Base-by-base conservation (phyloP, 2,329 filamentous ascomycete species). In the Didymella arachidicola region DNA sequence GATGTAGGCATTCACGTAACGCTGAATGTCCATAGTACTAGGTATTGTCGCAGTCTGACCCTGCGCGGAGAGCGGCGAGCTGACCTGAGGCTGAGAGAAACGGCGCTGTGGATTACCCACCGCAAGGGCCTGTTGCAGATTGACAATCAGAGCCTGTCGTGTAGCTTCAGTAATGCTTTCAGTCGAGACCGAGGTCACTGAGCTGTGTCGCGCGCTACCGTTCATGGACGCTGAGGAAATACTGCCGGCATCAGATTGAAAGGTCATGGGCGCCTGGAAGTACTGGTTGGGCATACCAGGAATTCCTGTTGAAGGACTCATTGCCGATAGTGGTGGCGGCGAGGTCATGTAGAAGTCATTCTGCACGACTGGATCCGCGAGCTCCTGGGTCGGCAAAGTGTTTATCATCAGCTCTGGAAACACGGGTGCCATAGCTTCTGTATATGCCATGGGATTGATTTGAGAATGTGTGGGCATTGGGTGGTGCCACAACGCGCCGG, bases 1-100 rank as follows among this genome's bases (percentile, higher is more conserved):
- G 70, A 98, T 87, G 79, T 97, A 98, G 59, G 93, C 90, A 64
- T 88, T 88, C 62, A 97, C 91, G 77, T 93, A 97, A 75, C 92
- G 90, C 77, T 96, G 93, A 62, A 98, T 86, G 74, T 97, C 92
- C 72, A 86, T 83, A 32, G 92, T 94, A 79, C 86, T 92, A 52
- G 94, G 93, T 57, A 97, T 83, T 65, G 80, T 84, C 67, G 80
- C 84, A 71, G 79, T 82, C 68, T 83, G 79, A 55, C 71, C 41
- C 57, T 57, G 61, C 10, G 67, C 68, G 19, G 81, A 83, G 22
- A 83, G 67, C 26, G 84, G 83, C 74, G 81, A 83, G 68, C 82
- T 84, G 62, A 84, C 79, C 43, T 82, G 79, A 16, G 85, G 83
- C 64, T 86, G 85, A 36, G 85, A 87, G 70, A 83, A 87, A 65